These are phyloP conservation scores for Amanita rimosa DNA, from an alignment of 768 basidiomycete species.

Conservation along the genomic window DNA sequence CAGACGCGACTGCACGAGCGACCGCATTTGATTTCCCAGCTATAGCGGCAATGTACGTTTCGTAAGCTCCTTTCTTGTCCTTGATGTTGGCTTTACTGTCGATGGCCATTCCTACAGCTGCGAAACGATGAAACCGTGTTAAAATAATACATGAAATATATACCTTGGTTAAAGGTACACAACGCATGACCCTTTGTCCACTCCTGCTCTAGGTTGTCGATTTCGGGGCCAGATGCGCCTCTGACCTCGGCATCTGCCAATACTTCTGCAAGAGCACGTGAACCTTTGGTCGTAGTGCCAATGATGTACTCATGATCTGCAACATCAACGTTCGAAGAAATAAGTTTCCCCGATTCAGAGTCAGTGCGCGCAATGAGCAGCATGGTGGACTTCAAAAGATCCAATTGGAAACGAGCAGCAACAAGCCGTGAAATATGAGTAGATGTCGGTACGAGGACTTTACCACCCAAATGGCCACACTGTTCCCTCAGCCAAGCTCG, in stretches of 20 bases:
- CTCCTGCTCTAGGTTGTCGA: slow-evolving; percentile 62
- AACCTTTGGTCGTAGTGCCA: slow-evolving; percentile 41
- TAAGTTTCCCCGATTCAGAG: slow-evolving; percentile 75
- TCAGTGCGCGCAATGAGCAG: slow-evolving; percentile 88
- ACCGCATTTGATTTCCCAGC: slow-evolving; percentile 62
- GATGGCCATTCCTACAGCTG: slow-evolving; percentile 55
- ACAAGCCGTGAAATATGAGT: slow-evolving; percentile 80
- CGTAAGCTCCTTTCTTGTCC: slow-evolving; percentile 44
- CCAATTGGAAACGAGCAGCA: slow-evolving; percentile 82
- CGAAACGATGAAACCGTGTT: neutral
- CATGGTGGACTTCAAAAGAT: slow-evolving; percentile 82
- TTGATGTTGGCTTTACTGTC: slow-evolving; percentile 27
- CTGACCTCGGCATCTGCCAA: slow-evolving; percentile 55
- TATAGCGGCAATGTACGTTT: slow-evolving; percentile 47
- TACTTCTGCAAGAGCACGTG: slow-evolving; percentile 53
- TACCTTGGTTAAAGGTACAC: slow-evolving; percentile 81
- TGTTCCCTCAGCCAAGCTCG: slow-evolving; percentile 14
- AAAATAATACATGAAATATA: slow-evolving; percentile 8
- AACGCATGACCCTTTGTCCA: slow-evolving; percentile 64
- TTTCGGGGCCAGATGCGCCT: slow-evolving; percentile 54
- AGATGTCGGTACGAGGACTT: slow-evolving; percentile 85
- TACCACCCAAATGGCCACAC: slow-evolving; percentile 87
- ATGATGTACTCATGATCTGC: slow-evolving; percentile 73
- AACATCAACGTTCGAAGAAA: slow-evolving; percentile 75
- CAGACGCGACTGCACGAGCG: slow-evolving; percentile 61